Evolutionary conservation across 2,329 filamentous ascomycete genomes (phyloP).

Genomic region (Cladosporium sp.): DNA sequence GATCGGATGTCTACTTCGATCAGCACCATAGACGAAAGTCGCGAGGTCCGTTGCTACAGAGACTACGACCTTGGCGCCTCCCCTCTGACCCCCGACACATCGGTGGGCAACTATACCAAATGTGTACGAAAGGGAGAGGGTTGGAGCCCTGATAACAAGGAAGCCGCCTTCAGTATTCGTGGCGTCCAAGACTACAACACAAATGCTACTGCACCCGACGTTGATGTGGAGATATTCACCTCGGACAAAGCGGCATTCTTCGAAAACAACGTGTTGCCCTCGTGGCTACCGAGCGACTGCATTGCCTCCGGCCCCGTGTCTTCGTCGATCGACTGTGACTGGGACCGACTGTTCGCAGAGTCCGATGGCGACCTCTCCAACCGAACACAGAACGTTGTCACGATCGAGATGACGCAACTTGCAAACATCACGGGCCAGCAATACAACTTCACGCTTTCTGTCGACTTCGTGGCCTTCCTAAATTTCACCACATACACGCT

Average conservation of each 20-base stretch:
- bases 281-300: slow-evolving; percentile 24
- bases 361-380: slow-evolving; percentile 1
- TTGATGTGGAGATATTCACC: slow-evolving; percentile 26
- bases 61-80: slow-evolving; percentile 12
- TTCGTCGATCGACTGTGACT: slow-evolving; percentile 22
- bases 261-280: slow-evolving; percentile 22
- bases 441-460: not conserved
- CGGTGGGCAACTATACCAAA: slow-evolving; percentile 26
- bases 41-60: slow-evolving; percentile 22
- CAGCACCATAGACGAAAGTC: slow-evolving; percentile 17
- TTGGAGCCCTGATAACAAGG: slow-evolving; percentile 28
- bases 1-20: slow-evolving; percentile 12
- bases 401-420: slow-evolving; percentile 20
- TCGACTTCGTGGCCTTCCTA: slow-evolving; percentile 26
- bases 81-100: not conserved
- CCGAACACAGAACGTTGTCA: slow-evolving; percentile 25
- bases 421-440: not conserved
- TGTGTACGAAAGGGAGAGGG: slow-evolving; percentile 31
- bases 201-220: not conserved
- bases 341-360: slow-evolving; percentile 24
- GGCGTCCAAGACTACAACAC: slow-evolving; percentile 20
- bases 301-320: not conserved
- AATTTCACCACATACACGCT: slow-evolving; percentile 32
- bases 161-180: slow-evolving; percentile 26
- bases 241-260: slow-evolving; percentile 31